Base-by-base conservation (phyloP, 2,329 filamentous ascomycete genomes). In the Diaporthe destruens region DNA sequence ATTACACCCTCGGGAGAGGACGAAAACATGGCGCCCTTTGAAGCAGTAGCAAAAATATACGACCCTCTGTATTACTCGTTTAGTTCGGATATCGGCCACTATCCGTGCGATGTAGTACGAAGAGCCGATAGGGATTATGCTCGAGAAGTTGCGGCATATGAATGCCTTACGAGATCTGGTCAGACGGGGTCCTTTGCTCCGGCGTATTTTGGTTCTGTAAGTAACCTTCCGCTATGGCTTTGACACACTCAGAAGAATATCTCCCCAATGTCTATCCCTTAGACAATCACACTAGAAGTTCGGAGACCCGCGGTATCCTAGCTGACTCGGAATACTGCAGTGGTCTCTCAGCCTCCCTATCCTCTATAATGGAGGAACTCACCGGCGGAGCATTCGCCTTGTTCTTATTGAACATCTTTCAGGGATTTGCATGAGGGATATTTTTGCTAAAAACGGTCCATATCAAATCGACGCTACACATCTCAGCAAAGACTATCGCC, bases 301-400 rank as follows among this genome's bases (percentile, higher is more conserved):
- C 11, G 9, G 55, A 57, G 55, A 57, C 55, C 9, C 20, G 34
- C 55, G 34, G 18, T 34, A 57, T 18, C 16, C 34, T 57, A 39
- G 55, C 55, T 57, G 32, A 57, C 55, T 57, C 34, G 20, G 55
- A 39, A 23, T 57, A 23, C 55, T 57, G 34, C 34, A 57, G 55
- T 65, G 61, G 61, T 23, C 61, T 6, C 53, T 65, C 44, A 65
- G 44, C 61, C 61, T 65, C 29, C 61, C 61, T 51, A 51, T 65
- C 29, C 53, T 44, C 23, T 51, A 51, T 51, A 51, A 65, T 29
- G 44, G 44, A 16, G 29, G n/a, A 53, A 51, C 32, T 36, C 20
- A 44, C 23, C 44, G 36, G 25, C 36, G 61, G 16, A 44, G 20
- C 32, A 32, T 66, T 66, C 61, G 61, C 44, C 44, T 66, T 34